Evolutionary conservation across 179 eudicot species (phyloP), one percentile per base, ranked within the genome.

Genomic region (Silene noctiflora): DNA sequence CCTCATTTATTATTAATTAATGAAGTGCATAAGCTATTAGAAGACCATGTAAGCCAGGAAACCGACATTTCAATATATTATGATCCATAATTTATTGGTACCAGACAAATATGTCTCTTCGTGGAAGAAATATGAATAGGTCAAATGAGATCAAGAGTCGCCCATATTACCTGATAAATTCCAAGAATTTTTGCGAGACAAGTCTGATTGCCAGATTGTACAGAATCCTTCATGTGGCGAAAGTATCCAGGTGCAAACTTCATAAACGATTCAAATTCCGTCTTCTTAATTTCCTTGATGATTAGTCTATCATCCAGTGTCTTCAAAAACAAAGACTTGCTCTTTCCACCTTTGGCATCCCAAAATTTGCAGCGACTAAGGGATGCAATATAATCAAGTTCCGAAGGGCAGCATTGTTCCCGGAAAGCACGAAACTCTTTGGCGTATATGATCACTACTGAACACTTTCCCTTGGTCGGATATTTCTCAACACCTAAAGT

Each of bases 311-410:
- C 91, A 69, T 95, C 99, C 55, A 91, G 86, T 27, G 99, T 89
- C 82, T 93, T 95, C 4, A 91, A 87, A 76, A 93, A 95, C 77
- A 91, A 74, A 35, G 97, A 89, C 83, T 91, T 89, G 83, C 97
- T 95, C 86, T 93, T 93, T 44, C 99, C 99, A 78, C 99, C 99
- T 84, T 95, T 91, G 44, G 99, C 96, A 76, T 95, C 95, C 99
- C 99, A 95, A 68, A 80, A 81, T 84, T 78, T 91, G 81, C 99
- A 92, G 21, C 97, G 95, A 84, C 97, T 89, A 29, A 95, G 85
- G 55, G 99, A 95, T 77, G 97, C 87, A 61, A 95, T 93, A 77
- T 88, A 95, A 83, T 91, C 93, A 60, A 87, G 78, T 78, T 95
- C 99, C 1, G 97, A 93, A 14, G 92, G 91, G 74, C 95, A 93